Conservation (phyloP, 441 rosid species). For the Arabidopsis lyrata region DNA sequence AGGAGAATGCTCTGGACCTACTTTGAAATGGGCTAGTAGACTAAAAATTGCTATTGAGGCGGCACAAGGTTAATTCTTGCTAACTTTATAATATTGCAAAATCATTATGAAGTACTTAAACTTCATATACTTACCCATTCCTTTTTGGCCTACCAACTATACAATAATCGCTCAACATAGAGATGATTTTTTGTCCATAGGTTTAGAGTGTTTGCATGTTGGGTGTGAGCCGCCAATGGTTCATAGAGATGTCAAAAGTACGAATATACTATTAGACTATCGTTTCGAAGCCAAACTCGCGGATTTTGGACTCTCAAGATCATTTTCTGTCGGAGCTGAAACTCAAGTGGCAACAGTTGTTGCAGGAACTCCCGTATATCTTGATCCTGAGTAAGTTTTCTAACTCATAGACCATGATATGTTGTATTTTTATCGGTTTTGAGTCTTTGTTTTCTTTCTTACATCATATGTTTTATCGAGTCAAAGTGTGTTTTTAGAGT, state of each 20-base stretch:
- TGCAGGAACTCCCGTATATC: slow-evolving; percentile 51
- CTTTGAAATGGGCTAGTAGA: slow-evolving; percentile 56
- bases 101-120: background rate
- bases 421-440: too few relatives aligned
- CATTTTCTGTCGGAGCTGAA: slow-evolving; percentile 37
- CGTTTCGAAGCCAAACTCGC: slow-evolving; percentile 52
- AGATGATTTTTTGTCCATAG: slow-evolving; percentile 21
- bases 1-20: slow-evolving; percentile 28
- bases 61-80: slow-evolving; percentile 52
- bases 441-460: too few relatives aligned
- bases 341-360: slow-evolving; percentile 46
- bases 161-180: background rate
- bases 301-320: slow-evolving; percentile 57
- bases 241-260: slow-evolving; percentile 54
- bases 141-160: background rate
- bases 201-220: slow-evolving; percentile 52
- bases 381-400: slow-evolving; percentile 53
- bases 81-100: background rate
- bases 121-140: background rate
- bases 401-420: background rate
- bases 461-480: too few relatives aligned
- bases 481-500: too few relatives aligned
- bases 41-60: slow-evolving; percentile 57
- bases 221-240: slow-evolving; percentile 54
- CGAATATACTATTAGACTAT: slow-evolving; percentile 49